A percentile compares a stretch with the other conserved stretches of the same genome.
Evolutionary conservation across 202 grass and related monocot genomes (phyloP).

Genomic region (Eragrostis tef): DNA sequence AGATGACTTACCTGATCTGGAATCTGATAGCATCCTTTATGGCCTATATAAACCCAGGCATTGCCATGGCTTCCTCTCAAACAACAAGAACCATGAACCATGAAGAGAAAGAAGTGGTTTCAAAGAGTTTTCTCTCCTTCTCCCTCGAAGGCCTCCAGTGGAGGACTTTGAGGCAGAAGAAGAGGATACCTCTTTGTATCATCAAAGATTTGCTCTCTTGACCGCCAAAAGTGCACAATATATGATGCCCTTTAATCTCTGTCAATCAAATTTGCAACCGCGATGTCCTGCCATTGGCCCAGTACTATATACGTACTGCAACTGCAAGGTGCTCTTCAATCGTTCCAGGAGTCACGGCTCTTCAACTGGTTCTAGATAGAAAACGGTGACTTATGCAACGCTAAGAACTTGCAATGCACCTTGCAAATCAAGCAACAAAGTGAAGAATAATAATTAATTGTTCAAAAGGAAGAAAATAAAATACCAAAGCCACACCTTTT

Average conservation of each 20-base stretch:
- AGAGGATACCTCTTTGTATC: constrained; percentile 34
- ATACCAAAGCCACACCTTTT: no score
- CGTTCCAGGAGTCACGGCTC: neutral
- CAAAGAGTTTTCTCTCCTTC: constrained; percentile 44
- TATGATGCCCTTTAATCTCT: neutral
- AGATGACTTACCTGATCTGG: constrained; percentile 23
- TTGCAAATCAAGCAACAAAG: neutral
- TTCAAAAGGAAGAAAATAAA: neutral
- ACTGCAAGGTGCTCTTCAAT: neutral
- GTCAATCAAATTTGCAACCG: neutral
- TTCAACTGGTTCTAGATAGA: no score
- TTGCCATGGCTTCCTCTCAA: constrained; percentile 34
- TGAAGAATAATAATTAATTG: neutral
- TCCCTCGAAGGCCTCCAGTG: constrained; percentile 62
- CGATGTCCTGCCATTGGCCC: neutral
- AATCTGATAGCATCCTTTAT: constrained; percentile 14
- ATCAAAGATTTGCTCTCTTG: neutral
- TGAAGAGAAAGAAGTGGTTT: constrained; percentile 12
- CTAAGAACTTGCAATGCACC: neutral
- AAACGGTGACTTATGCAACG: no score
- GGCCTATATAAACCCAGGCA: constrained; percentile 48
- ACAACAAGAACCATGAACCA: constrained; percentile 20
- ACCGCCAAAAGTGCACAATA: neutral
- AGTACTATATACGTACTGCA: neutral
- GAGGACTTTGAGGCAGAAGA: constrained; percentile 48